Evolutionary conservation across 228 moss, liverwort and hornwort species (phyloP).

Genomic region (Sphagnum fallax): DNA sequence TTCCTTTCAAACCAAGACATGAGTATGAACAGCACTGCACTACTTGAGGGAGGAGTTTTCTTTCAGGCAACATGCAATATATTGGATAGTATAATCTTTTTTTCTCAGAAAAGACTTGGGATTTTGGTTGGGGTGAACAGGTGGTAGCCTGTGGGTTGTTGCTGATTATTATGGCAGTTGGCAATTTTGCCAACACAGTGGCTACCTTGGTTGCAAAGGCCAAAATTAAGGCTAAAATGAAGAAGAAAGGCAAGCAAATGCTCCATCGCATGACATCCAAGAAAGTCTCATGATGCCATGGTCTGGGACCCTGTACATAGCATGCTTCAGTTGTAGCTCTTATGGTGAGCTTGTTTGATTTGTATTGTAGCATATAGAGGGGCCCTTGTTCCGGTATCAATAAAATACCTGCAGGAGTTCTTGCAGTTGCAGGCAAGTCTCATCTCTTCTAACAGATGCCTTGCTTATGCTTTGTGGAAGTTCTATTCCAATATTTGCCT

Average conservation of each 20-base stretch:
- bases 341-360: neutral
- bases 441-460: no score
- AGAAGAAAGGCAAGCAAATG: slow-evolving; percentile 56
- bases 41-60: no score
- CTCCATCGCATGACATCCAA: slow-evolving; percentile 26
- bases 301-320: slow-evolving; percentile 13
- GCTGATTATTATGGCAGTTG: slow-evolving; percentile 77
- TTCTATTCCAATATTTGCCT: no score
- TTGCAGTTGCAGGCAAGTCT: no score
- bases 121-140: slow-evolving; percentile 5
- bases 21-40: no score
- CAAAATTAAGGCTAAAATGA: slow-evolving; percentile 63
- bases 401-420: no score
- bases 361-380: no score
- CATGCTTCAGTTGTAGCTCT: neutral
- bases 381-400: no score
- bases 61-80: no score
- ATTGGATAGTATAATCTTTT: no score
- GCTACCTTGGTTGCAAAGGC: slow-evolving; percentile 81
- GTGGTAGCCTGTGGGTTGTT: slow-evolving; percentile 69
- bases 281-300: slow-evolving; percentile 5
- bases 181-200: slow-evolving; percentile 79
- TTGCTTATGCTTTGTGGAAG: no score
- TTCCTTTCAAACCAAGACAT: no score
- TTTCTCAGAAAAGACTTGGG: neutral